These are phyloP conservation scores for Durusdinium trenchii DNA, from an alignment of 73 alveolate genomes.

Conservation along the genomic window DNA sequence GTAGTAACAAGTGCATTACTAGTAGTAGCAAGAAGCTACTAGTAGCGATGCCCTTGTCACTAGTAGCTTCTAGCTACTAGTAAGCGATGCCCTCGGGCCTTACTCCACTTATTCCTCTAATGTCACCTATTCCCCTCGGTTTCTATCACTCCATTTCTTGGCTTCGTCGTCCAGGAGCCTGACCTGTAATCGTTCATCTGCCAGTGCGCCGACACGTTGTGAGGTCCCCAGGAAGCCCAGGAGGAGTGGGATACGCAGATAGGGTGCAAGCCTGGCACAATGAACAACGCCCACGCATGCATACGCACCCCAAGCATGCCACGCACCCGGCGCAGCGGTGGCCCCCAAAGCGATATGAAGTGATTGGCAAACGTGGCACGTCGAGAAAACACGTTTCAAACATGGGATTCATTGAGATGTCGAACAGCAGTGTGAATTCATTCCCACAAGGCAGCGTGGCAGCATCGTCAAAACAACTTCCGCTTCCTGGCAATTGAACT, in stretches of 20 bases:
- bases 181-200: constrained; percentile 83
- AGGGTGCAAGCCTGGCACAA: constrained; percentile 72
- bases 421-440: not conserved
- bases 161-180: too few species aligned
- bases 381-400: too few species aligned
- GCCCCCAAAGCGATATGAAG: not conserved
- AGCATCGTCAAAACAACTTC: constrained; percentile 84
- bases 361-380: not conserved
- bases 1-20: too few species aligned
- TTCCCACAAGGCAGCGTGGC: constrained; percentile 28
- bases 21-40: too few species aligned
- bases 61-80: too few species aligned
- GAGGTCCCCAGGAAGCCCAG: constrained; percentile 91
- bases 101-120: too few species aligned
- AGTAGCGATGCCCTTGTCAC: too few species aligned
- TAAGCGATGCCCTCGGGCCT: too few species aligned
- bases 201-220: constrained; percentile 85
- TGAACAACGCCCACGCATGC: too few species aligned
- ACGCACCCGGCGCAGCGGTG: not conserved
- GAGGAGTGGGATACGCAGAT: constrained; percentile 84
- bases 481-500: constrained; percentile 42
- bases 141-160: too few species aligned
- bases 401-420: not conserved
- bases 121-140: too few species aligned
- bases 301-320: too few species aligned